Percentiles rank a stretch among this genome's conserved stretches.
These are phyloP conservation scores for Zymoseptoria tritici DNA, from an alignment of 2,329 filamentous ascomycete species.

Conservation along the genomic window DNA sequence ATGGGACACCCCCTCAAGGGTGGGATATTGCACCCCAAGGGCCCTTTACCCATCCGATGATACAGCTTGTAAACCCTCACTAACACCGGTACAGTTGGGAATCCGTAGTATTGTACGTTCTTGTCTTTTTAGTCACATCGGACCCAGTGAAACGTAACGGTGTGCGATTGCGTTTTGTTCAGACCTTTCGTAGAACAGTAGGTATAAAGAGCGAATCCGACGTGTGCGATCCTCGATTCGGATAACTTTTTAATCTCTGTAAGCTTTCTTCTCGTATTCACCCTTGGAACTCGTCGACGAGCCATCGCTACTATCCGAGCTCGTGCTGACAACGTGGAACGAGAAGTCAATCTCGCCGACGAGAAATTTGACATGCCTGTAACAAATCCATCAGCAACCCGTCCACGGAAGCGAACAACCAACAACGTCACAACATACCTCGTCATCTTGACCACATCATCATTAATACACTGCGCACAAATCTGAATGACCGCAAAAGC, in stretches of 20 bases:
- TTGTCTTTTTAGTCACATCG: too few relatives aligned
- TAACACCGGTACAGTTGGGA: too few relatives aligned
- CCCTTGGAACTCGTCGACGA: constrained; percentile 32
- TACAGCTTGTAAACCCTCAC: too few relatives aligned
- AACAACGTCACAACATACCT: constrained; percentile 9
- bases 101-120: too few relatives aligned
- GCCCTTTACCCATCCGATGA: too few relatives aligned
- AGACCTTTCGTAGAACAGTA: too few relatives aligned
- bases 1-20: too few relatives aligned
- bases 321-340: constrained; percentile 46
- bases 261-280: constrained; percentile 31
- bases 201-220: too few relatives aligned
- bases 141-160: too few relatives aligned
- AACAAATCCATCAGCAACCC: constrained; percentile 1
- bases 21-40: too few relatives aligned
- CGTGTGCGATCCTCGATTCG: background rate
- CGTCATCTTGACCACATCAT: constrained; percentile 58
- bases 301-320: constrained; percentile 20
- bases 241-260: background rate
- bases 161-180: too few relatives aligned
- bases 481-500: constrained; percentile 69
- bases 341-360: constrained; percentile 68
- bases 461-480: constrained; percentile 58
- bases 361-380: constrained; percentile 49
- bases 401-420: constrained; percentile 37